phyloP scores from a whole-genome alignment of 2,329 filamentous ascomycete genomes.

The Lachnellula occidentalis region DNA sequence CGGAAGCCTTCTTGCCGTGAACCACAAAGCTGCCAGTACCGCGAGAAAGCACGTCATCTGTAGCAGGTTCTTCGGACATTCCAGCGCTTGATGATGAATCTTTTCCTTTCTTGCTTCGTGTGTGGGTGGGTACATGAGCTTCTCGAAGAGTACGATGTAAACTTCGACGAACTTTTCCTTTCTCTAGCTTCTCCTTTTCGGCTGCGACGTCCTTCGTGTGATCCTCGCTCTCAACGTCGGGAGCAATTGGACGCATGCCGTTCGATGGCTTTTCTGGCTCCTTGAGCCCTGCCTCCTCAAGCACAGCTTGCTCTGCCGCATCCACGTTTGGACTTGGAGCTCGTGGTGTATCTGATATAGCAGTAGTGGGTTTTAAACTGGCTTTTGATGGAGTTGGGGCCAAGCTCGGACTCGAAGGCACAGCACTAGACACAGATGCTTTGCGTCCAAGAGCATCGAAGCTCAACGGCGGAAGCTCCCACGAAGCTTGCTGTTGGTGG shows the following conservation, averaged over 20 bases:
- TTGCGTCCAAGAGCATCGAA: conserved; percentile 37
- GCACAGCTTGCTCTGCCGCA: conserved; percentile 60
- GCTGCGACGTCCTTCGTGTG: conserved; percentile 10
- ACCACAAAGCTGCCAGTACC: conserved; percentile 88
- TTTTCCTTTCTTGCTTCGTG: conserved; percentile 70
- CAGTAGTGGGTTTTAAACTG: conserved; percentile 29
- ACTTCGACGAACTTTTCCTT: conserved; percentile 65
- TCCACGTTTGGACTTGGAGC: conserved; percentile 37
- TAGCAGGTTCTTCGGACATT: conserved; percentile 38
- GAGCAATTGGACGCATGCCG: conserved; percentile 33
- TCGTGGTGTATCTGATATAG: conserved; percentile 31
- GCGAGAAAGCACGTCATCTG: conserved; percentile 67
- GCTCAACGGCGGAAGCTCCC: conserved; percentile 38
- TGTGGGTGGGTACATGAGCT: conserved; percentile 58
- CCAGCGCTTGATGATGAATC: conserved; percentile 59
- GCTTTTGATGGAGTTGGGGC: conserved; percentile 31
- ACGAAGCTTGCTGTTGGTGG: conserved; percentile 38
- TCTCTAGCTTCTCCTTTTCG: conserved; percentile 32
- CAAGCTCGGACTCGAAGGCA: conserved; percentile 28
- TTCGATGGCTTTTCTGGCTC: conserved; percentile 41
- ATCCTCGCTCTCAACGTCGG: conserved; percentile 29
- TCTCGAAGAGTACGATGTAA: conserved; percentile 87
- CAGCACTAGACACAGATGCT: conserved; percentile 39
- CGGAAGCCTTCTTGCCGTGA: conserved; percentile 95
- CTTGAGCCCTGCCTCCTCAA: conserved; percentile 63